Evolutionary conservation across 1,284 basidiomycete genomes (phyloP).

Genomic region (Cutaneotrichosporon cavernicola): DNA sequence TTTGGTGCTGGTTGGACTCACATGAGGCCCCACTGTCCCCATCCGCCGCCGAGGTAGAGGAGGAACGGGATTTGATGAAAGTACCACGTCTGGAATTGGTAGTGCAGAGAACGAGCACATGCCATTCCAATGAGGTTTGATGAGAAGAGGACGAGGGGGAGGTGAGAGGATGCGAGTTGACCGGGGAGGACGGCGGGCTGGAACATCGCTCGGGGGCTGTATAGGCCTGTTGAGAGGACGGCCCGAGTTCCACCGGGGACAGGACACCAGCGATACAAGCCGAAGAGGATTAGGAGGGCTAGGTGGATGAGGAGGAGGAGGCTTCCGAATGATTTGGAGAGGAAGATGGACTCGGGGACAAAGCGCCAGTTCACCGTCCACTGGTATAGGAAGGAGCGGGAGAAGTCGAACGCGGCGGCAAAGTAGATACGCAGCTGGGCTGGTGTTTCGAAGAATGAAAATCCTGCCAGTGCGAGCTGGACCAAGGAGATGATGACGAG

Average conservation of each 20-base stretch:
- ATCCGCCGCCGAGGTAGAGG: slow-evolving; percentile 47
- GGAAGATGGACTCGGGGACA: slow-evolving; percentile 70
- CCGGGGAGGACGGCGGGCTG: slow-evolving; percentile 17
- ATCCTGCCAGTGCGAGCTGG: slow-evolving; percentile 62
- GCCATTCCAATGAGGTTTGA: slow-evolving; percentile 88
- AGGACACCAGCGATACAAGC: slow-evolving; percentile 68
- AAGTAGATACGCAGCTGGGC: slow-evolving; percentile 62
- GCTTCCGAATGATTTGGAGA: slow-evolving; percentile 64
- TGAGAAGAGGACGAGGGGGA: slow-evolving; percentile 78
- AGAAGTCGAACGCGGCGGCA: slow-evolving; percentile 78
- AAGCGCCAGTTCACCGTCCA: slow-evolving; percentile 99
- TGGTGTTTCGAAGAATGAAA: slow-evolving; percentile 62
- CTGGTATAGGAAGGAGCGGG: slow-evolving; percentile 83
- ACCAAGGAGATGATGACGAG: slow-evolving; percentile 58
- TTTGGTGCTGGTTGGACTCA: slow-evolving; percentile 26
- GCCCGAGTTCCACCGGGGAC: slow-evolving; percentile 61
- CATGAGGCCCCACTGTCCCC: slow-evolving; percentile 29
- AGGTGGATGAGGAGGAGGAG: slow-evolving; percentile 69
- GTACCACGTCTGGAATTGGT: slow-evolving; percentile 99
- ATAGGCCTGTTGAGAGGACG: slow-evolving; percentile 63
- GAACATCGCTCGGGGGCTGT: slow-evolving; percentile 23
- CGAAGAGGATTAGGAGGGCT: slow-evolving; percentile 64
- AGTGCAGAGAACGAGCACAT: slow-evolving; percentile 94
- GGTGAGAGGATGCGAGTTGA: slow-evolving; percentile 51
- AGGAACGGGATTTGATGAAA: slow-evolving; percentile 88